Evolutionary conservation across 352 stramenopile species (phyloP).

Genomic region (Blastocystis sp.): DNA sequence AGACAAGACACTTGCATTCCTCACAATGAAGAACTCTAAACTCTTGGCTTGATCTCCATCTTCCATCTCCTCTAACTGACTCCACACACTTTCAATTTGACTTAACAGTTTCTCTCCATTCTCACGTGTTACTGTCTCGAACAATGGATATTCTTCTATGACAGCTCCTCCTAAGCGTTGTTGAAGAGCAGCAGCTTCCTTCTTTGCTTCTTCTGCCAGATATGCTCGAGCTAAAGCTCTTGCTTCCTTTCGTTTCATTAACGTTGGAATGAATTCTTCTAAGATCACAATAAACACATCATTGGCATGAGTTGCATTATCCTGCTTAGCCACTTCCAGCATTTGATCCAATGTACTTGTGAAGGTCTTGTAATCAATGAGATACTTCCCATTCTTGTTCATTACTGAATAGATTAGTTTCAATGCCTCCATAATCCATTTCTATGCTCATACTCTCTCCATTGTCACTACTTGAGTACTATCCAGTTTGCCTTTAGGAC

Average conservation of each 20-base stretch:
- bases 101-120: not conserved
- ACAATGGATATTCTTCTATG: not conserved
- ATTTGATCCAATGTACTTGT: not conserved
- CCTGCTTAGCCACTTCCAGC: not conserved
- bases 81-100: not conserved
- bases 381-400: not conserved
- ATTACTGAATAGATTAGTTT: not conserved
- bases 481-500: conserved; percentile 20
- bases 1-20: not conserved
- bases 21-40: not conserved
- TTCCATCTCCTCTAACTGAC: not conserved
- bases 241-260: conserved; percentile 9
- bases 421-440: not conserved
- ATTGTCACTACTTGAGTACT: not conserved
- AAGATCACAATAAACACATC: not conserved
- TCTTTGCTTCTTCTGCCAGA: not conserved
- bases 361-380: conserved; percentile 39
- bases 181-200: not conserved
- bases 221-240: not conserved
- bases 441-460: not conserved
- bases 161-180: not conserved
- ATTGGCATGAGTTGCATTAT: not conserved
- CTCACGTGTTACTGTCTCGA: not conserved
- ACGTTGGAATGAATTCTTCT: not conserved
- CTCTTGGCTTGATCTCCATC: not conserved